Evolutionary conservation across 2,329 filamentous ascomycete species (phyloP).

Genomic region (Pleomassaria siparia): DNA sequence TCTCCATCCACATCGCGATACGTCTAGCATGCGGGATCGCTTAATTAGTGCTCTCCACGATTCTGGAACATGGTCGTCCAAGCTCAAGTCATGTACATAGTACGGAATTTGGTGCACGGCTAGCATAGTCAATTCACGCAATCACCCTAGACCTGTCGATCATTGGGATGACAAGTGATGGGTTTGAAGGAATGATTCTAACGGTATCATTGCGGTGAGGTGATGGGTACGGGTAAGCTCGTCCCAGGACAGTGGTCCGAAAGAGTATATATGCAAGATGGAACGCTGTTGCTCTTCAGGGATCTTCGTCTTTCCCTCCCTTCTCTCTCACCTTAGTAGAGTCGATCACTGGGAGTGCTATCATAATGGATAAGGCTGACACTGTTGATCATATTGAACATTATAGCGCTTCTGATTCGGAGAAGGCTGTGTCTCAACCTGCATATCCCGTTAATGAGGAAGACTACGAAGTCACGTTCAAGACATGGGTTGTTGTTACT

Average conservation of each 20-base stretch:
- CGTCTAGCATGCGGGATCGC: neutral
- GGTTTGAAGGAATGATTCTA: no score
- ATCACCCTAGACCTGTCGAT: neutral
- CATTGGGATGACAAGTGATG: no score
- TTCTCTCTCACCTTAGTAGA: neutral
- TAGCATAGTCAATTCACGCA: neutral
- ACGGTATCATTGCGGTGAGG: no score
- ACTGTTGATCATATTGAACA: neutral
- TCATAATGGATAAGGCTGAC: neutral
- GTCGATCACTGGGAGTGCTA: neutral
- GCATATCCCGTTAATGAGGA: neutral
- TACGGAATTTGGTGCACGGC: no score
- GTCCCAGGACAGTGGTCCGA: no score
- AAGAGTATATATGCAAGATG: no score
- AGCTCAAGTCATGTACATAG: neutral
- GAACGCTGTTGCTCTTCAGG: neutral
- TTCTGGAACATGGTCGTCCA: neutral
- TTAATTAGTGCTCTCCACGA: neutral
- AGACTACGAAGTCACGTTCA: slow-evolving; percentile 8
- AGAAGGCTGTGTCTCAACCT: neutral
- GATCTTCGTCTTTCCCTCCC: neutral
- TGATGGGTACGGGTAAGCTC: no score
- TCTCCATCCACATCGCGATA: neutral
- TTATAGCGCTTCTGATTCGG: neutral
- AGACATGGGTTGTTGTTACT: slow-evolving; percentile 13